Evolutionary conservation across 495 filamentous ascomycete genomes (phyloP).

Genomic region (Xylaria grammica): DNA sequence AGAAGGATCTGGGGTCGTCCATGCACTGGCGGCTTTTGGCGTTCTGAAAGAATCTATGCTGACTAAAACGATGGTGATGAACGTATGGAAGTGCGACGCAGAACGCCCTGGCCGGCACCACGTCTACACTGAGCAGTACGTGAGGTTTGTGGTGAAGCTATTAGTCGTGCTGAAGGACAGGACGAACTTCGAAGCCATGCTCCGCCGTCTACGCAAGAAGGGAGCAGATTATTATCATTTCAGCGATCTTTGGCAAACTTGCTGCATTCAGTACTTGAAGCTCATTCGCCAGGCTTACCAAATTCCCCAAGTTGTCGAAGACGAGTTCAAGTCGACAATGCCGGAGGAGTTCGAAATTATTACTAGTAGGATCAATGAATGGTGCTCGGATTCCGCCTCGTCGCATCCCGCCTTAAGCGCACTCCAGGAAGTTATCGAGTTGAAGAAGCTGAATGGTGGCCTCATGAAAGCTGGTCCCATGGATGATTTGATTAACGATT

Average conservation of each 20-base stretch:
- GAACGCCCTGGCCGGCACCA: constrained; percentile 92
- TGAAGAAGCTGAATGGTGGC: constrained; percentile 87
- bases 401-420: constrained; percentile 65
- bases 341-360: constrained; percentile 78
- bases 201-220: constrained; percentile 81
- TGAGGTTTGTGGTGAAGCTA: constrained; percentile 76
- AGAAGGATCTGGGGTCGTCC: constrained; percentile 33
- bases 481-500: constrained; percentile 88
- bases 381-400: constrained; percentile 54
- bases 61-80: constrained; percentile 91
- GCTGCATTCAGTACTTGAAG: constrained; percentile 74
- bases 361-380: constrained; percentile 55
- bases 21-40: constrained; percentile 68
- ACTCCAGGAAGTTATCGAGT: constrained; percentile 81
- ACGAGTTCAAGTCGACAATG: constrained; percentile 77
- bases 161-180: constrained; percentile 79
- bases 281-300: constrained; percentile 72
- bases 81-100: constrained; percentile 94
- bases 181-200: constrained; percentile 76
- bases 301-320: constrained; percentile 72
- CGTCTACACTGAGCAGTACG: constrained; percentile 91
- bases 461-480: constrained; percentile 83
- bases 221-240: constrained; percentile 86
- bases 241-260: constrained; percentile 79
- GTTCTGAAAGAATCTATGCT: constrained; percentile 88